Evolutionary conservation across 1,284 basidiomycete genomes (phyloP).

Genomic region (Inonotus obliquus): DNA sequence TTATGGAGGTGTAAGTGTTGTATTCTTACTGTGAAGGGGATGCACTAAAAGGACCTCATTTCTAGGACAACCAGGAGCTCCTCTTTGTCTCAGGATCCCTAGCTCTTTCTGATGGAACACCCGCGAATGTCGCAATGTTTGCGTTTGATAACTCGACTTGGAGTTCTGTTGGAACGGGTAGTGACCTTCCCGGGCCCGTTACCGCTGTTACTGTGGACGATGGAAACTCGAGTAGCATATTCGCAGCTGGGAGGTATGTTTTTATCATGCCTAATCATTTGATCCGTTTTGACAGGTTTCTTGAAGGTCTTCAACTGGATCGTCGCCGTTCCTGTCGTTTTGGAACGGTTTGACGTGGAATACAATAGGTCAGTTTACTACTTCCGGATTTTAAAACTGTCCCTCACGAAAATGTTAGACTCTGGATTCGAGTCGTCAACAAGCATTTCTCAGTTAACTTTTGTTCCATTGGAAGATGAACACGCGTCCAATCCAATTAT

Average conservation of each 20-base stretch:
- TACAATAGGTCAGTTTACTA: slow-evolving; percentile 45
- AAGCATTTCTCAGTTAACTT: slow-evolving; percentile 77
- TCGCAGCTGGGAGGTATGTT: slow-evolving; percentile 76
- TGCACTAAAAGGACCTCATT: slow-evolving; percentile 5
- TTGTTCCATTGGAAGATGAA: slow-evolving; percentile 82
- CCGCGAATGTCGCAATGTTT: slow-evolving; percentile 70
- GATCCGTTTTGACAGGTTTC: slow-evolving; percentile 11
- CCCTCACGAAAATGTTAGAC: slow-evolving; percentile 32
- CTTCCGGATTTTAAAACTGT: not conserved
- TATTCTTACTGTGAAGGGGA: slow-evolving; percentile 1
- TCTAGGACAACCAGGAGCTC: slow-evolving; percentile 54
- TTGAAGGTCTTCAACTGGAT: slow-evolving; percentile 50
- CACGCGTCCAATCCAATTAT: slow-evolving; percentile 71
- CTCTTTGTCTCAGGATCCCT: slow-evolving; percentile 78
- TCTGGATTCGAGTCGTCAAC: slow-evolving; percentile 50
- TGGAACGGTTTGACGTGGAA: slow-evolving; percentile 82
- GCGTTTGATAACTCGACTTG: slow-evolving; percentile 69
- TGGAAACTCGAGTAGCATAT: slow-evolving; percentile 78
- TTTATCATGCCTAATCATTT: not conserved
- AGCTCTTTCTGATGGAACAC: slow-evolving; percentile 48
- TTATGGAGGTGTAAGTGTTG: slow-evolving; percentile 69
- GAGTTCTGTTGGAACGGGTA: slow-evolving; percentile 62
- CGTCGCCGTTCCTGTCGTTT: slow-evolving; percentile 67
- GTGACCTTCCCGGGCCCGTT: slow-evolving; percentile 81
- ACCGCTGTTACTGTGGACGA: slow-evolving; percentile 86